Conservation (phyloP, 2,329 filamentous ascomycete species). For the Pleomassaria siparia region DNA sequence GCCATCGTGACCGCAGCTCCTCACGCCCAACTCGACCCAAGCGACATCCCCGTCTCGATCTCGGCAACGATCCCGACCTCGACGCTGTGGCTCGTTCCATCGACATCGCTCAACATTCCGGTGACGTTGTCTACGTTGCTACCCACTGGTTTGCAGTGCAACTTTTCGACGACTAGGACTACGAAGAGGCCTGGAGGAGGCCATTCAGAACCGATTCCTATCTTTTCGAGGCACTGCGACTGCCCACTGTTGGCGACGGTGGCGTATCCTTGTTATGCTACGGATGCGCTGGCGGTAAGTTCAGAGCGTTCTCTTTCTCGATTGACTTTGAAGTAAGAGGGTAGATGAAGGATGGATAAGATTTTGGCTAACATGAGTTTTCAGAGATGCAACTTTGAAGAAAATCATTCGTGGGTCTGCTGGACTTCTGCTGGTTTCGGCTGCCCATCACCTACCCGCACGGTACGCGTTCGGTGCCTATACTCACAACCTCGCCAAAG, state of each 20-base stretch:
- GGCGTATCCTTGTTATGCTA: slow-evolving; percentile 32
- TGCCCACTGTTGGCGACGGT: slow-evolving; percentile 25
- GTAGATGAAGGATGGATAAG: neutral
- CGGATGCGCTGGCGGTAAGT: slow-evolving; percentile 31
- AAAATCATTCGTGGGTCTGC: slow-evolving; percentile 31
- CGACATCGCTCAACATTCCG: slow-evolving; percentile 28
- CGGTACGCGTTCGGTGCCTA: slow-evolving; percentile 16
- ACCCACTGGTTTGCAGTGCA: slow-evolving; percentile 4
- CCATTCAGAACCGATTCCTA: slow-evolving; percentile 55
- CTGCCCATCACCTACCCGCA: slow-evolving; percentile 29
- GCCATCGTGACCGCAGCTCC: slow-evolving; percentile 11
- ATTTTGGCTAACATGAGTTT: slow-evolving; percentile 5
- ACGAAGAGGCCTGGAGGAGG: neutral
- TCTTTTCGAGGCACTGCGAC: slow-evolving; percentile 56
- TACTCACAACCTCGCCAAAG: too few relatives aligned
- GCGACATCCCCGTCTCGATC: slow-evolving; percentile 5
- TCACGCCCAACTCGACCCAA: slow-evolving; percentile 8
- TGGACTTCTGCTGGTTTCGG: slow-evolving; percentile 30
- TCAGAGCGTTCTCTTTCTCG: neutral
- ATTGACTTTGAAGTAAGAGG: neutral
- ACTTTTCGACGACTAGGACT: slow-evolving; percentile 9
- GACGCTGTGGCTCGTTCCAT: slow-evolving; percentile 14
- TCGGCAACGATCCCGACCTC: slow-evolving; percentile 14
- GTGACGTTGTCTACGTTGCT: slow-evolving; percentile 14
- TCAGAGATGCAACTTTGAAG: slow-evolving; percentile 33